Conservation (phyloP, 1,284 basidiomycete genomes). For the Peniophora sp. region DNA sequence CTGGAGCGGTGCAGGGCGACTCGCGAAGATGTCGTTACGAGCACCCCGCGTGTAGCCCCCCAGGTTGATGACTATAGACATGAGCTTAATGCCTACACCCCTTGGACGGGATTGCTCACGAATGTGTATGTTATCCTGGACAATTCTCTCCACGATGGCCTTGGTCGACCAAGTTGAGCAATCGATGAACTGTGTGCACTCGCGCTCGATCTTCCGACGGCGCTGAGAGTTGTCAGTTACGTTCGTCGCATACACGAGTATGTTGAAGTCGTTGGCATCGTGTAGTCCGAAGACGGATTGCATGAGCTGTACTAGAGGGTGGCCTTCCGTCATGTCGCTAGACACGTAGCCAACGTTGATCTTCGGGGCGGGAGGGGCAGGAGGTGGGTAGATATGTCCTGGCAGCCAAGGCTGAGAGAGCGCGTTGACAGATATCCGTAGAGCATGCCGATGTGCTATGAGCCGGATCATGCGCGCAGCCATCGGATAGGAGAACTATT, state of each 20-base stretch:
- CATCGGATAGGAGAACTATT: constrained; percentile 48
- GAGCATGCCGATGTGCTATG: constrained; percentile 50
- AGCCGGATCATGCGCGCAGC: constrained; percentile 41
- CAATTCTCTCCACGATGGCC: constrained; percentile 35
- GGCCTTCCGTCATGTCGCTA: constrained; percentile 51
- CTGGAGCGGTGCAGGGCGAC: constrained; percentile 49
- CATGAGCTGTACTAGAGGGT: constrained; percentile 58
- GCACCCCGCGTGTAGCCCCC: constrained; percentile 65
- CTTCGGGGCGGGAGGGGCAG: constrained; percentile 35
- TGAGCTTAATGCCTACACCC: constrained; percentile 3
- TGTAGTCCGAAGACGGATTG: constrained; percentile 53
- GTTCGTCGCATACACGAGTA: constrained; percentile 50
- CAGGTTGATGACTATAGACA: constrained; percentile 38
- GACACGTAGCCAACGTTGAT: constrained; percentile 56
- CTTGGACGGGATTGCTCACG: constrained; percentile 21
- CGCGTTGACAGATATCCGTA: constrained; percentile 43
- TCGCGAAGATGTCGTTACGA: constrained; percentile 55
- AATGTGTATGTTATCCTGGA: constrained; percentile 46
- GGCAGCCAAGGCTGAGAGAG: constrained; percentile 44
- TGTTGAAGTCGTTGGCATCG: constrained; percentile 34
- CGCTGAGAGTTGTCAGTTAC: constrained; percentile 44
- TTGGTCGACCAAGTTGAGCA: constrained; percentile 39
- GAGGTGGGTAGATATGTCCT: constrained; percentile 40
- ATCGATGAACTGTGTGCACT: constrained; percentile 41
- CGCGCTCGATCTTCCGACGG: constrained; percentile 42